Percentiles rank a stretch among this genome's conserved stretches.
phyloP scores from a whole-genome alignment of 805 yeast genomes.

The Metschnikowia kunwiensis region DNA sequence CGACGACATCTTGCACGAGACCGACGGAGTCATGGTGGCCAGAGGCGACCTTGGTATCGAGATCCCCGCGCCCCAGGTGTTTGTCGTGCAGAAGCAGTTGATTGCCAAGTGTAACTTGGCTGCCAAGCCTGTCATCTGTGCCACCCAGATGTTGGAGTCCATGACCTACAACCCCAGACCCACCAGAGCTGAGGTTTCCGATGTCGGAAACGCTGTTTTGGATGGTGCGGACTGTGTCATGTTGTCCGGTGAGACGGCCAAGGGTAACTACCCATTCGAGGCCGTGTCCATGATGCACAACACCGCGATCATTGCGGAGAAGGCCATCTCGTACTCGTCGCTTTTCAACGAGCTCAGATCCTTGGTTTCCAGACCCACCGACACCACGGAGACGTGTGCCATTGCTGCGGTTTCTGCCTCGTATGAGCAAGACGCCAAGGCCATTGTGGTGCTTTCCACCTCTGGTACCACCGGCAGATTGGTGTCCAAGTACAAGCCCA shows the following conservation, averaged over 20 bases:
- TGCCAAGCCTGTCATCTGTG: slow-evolving; percentile 99
- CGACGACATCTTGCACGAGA: slow-evolving; percentile 88
- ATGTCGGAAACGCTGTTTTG: slow-evolving; percentile 97
- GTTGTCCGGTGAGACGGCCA: slow-evolving; percentile 99
- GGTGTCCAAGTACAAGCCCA: slow-evolving; percentile 96
- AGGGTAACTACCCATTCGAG: slow-evolving; percentile 97
- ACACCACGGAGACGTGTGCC: slow-evolving; percentile 94
- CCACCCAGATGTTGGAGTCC: slow-evolving; percentile 99
- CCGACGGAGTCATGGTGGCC: slow-evolving; percentile 99
- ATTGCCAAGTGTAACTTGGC: slow-evolving; percentile 99
- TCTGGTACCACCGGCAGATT: slow-evolving; percentile 95
- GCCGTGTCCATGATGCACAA: slow-evolving; percentile 99
- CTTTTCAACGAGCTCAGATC: slow-evolving; percentile 85
- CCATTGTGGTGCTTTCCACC: slow-evolving; percentile 93
- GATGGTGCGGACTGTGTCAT: slow-evolving; percentile 99
- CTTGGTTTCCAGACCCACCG: slow-evolving; percentile 82
- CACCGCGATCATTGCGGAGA: slow-evolving; percentile 94
- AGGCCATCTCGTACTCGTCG: slow-evolving; percentile 85
- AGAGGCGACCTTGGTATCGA: slow-evolving; percentile 99
- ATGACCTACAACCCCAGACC: slow-evolving; percentile 99
- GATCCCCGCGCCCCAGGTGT: slow-evolving; percentile 98
- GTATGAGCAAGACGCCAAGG: slow-evolving; percentile 94
- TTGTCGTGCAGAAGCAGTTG: slow-evolving; percentile 97
- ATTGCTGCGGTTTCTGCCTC: slow-evolving; percentile 96
- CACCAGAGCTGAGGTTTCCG: slow-evolving; percentile 99